Conservation (phyloP, 345 rosid genomes). For the Melaleuca quinquenervia region DNA sequence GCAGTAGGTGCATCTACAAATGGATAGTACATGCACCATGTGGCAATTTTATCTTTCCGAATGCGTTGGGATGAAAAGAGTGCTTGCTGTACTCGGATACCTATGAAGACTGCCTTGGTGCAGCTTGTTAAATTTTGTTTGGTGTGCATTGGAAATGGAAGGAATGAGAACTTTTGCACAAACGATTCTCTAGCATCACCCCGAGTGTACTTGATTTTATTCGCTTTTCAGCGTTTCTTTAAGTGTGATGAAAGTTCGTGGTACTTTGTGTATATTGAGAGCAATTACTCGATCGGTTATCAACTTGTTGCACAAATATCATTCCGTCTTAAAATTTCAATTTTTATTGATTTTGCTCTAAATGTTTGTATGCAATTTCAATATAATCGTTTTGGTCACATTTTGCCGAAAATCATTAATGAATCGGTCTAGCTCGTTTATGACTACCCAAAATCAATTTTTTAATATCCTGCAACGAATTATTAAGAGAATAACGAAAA, state of each 20-base stretch:
- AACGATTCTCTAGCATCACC: not conserved
- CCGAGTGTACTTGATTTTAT: not conserved
- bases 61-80: not conserved
- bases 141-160: not conserved
- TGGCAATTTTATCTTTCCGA: not conserved
- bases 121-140: not conserved
- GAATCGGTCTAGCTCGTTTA: not conserved
- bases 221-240: not conserved
- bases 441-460: not conserved
- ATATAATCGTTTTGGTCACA: no score
- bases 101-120: not conserved
- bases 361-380: no score
- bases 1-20: not conserved
- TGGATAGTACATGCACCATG: not conserved
- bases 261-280: not conserved
- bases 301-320: rapidly evolving
- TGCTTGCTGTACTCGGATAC: not conserved
- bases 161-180: not conserved
- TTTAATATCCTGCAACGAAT: not conserved
- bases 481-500: not conserved
- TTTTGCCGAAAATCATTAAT: no score
- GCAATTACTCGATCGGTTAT: not conserved
- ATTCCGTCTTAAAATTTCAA: not conserved
- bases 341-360: not conserved
- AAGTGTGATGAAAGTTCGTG: not conserved